Evolutionary conservation across 176 grass and related monocot species (phyloP).

Genomic region (Cenchrus purpureus): DNA sequence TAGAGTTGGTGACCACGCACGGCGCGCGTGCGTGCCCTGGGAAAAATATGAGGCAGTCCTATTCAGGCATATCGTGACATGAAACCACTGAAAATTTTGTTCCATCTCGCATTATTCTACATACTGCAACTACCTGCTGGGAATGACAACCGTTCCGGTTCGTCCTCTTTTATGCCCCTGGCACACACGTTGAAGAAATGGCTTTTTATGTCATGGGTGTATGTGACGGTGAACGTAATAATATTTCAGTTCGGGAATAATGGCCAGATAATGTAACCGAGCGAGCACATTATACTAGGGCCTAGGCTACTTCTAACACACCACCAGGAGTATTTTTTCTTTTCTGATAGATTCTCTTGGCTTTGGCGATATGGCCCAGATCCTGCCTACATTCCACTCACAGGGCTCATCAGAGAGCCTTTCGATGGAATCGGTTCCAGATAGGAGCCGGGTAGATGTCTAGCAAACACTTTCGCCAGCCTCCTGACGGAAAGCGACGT

Average conservation of each 20-base stretch:
- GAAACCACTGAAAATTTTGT: slow-evolving; percentile 15
- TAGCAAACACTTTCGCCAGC: slow-evolving; percentile 37
- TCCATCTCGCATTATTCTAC: neutral
- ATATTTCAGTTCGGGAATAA: slow-evolving; percentile 1
- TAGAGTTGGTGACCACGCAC: neutral
- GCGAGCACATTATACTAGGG: slow-evolving; percentile 9
- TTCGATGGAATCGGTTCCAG: slow-evolving; percentile 38
- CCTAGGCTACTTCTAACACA: neutral
- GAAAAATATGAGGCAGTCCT: neutral
- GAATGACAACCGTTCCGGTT: neutral
- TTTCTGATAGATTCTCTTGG: neutral
- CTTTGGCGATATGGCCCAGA: slow-evolving; percentile 27
- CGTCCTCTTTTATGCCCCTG: neutral
- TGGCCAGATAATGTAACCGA: neutral
- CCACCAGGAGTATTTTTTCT: neutral
- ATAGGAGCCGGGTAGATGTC: slow-evolving; percentile 1
- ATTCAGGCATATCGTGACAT: slow-evolving; percentile 33
- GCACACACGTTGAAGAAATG: neutral
- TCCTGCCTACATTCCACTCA: slow-evolving; percentile 41
- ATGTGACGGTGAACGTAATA: neutral
- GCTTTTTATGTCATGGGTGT: too few relatives aligned
- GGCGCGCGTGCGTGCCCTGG: neutral
- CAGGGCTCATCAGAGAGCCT: neutral
- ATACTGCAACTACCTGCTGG: neutral
- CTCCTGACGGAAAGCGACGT: slow-evolving; percentile 55